Evolutionary conservation across 169 alveolate genomes (phyloP), one percentile per base, ranked within the genome.

Genomic region (Plasmodium coatneyi): DNA sequence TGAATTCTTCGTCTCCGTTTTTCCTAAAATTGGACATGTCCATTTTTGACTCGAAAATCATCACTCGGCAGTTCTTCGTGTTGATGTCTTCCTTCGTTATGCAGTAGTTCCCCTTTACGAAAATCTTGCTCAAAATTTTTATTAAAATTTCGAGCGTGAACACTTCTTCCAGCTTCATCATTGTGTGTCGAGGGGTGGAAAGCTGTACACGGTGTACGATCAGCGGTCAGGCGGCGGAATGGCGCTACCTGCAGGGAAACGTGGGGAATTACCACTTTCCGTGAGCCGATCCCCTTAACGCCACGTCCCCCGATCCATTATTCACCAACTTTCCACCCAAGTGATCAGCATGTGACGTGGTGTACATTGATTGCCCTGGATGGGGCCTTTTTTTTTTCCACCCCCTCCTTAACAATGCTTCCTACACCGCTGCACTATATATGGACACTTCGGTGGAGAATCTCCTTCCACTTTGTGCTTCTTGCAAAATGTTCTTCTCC

Each of bases 131-230:
- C 36, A 80, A 70, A 79, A 89, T 89, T 41, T 89, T 79, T 71
- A 89, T 70, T 22, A 89, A 80, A 34, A 71, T 89, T 80, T 80
- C 94, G 82, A 89, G 91, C 32, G 94, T 80, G 72, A 89, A 89
- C 2, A 89, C 82, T 66, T 89, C 91, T 25, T 89, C 91, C 1
- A 89, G 46, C 34, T 89, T 46, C 28, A 89, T 80, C 76, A 30
- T 30, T 22, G 30, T 89, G 71, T 39, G 25, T 22, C 3, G 6
- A 16, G 22, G n/a, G 0, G 60, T 49, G 0, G 60, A 14, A 16
- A 12, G 60, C 22, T 16, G n/a, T 43, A 0, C 7, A n/a, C n/a
- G n/a, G n/a, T 43, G n/a, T 10, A 0, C 5, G 14, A 41, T 39
- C 46, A 39, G 56, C 56, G 56, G 19, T 46, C 16, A 2, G 19